phyloP scores from a whole-genome alignment of 1,284 basidiomycete genomes.

The Leccinum solheimii region DNA sequence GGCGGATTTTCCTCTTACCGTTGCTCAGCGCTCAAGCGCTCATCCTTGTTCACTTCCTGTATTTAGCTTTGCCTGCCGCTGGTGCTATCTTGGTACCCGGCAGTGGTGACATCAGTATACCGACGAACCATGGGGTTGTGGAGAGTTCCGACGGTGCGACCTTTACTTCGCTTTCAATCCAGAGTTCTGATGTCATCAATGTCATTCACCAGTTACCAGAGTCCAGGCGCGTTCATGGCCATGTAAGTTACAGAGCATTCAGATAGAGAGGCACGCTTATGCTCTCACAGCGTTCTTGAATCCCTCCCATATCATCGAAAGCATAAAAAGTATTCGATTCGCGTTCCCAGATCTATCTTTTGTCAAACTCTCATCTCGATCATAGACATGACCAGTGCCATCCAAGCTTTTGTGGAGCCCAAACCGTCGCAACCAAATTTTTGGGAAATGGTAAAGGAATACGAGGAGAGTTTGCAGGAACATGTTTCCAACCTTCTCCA shows the following conservation, averaged over 20 bases:
- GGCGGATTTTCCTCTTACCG: background rate
- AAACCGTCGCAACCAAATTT: slow-evolving; percentile 2
- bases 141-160: background rate
- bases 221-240: background rate
- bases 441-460: slow-evolving; percentile 1
- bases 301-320: background rate
- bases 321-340: slow-evolving; percentile 4
- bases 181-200: background rate
- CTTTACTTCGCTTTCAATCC: background rate
- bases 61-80: background rate
- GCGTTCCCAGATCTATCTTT: background rate
- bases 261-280: background rate
- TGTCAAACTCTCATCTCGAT: background rate
- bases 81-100: background rate
- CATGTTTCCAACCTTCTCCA: slow-evolving; percentile 10
- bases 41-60: background rate
- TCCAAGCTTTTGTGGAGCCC: background rate
- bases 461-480: slow-evolving; percentile 1
- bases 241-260: slow-evolving; percentile 1
- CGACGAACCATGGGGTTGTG: background rate
- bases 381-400: background rate
- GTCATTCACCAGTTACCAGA: background rate
- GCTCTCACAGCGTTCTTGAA: background rate
- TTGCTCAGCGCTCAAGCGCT: background rate
- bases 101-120: background rate